Conservation (phyloP, 129 eudicot species). For the Glebionis coronaria region DNA sequence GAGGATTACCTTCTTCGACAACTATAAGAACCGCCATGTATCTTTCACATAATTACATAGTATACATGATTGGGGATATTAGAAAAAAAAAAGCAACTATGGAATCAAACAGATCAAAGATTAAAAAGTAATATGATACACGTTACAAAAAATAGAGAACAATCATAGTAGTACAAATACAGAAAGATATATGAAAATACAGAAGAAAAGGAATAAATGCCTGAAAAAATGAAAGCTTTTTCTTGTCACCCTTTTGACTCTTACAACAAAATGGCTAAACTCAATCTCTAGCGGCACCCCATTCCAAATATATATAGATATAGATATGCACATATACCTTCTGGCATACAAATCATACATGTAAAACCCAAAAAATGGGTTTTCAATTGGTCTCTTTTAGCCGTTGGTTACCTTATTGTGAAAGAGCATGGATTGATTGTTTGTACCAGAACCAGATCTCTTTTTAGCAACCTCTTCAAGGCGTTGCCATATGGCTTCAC, state of each 20-base stretch:
- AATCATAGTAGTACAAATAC: conserved; percentile 16
- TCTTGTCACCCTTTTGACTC: conserved; percentile 21
- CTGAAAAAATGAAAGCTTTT: conserved; percentile 15
- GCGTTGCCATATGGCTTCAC: conserved; percentile 58
- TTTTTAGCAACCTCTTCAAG: conserved; percentile 65
- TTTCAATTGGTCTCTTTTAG: conserved; percentile 8
- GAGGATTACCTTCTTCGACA: background rate
- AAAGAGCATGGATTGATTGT: conserved; percentile 42
- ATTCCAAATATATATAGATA: conserved; percentile 31
- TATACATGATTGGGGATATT: background rate
- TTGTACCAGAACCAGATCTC: conserved; percentile 26
- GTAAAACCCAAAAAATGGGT: conserved; percentile 6
- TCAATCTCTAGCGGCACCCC: conserved; percentile 20
- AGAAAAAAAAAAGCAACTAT: background rate
- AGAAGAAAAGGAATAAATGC: conserved; percentile 16
- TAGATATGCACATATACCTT: conserved; percentile 41
- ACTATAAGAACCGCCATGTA: too few relatives aligned
- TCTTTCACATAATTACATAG: too few relatives aligned
- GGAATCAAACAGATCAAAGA: conserved; percentile 1
- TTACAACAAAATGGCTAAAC: conserved; percentile 31
- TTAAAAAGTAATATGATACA: conserved; percentile 33
- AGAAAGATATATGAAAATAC: conserved; percentile 14
- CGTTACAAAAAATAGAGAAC: conserved; percentile 13
- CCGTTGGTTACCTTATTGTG: conserved; percentile 9
- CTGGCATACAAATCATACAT: conserved; percentile 4